These are phyloP conservation scores for Cinchona pubescens DNA, from an alignment of 257 asterid species.

Conservation along the genomic window DNA sequence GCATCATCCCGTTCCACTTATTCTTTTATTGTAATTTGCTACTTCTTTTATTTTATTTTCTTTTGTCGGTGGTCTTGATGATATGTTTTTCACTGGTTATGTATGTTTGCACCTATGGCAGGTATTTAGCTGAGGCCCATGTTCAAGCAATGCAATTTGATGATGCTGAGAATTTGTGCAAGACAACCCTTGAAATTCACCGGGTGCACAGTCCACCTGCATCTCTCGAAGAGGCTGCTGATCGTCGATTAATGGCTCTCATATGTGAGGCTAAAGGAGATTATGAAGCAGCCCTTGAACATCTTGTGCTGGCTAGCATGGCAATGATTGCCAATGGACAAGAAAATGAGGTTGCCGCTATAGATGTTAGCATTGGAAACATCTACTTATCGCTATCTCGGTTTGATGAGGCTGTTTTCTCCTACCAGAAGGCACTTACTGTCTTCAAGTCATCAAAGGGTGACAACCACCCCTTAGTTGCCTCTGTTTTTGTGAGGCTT, in stretches of 20 bases:
- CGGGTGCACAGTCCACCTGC: constrained; percentile 98
- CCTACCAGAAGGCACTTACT: constrained; percentile 96
- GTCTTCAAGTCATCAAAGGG: constrained; percentile 97
- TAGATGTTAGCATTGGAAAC: constrained; percentile 94
- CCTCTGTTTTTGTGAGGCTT: constrained; percentile 89
- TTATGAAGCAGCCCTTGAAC: constrained; percentile 90
- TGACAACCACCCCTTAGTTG: constrained; percentile 89
- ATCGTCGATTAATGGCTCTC: constrained; percentile 95
- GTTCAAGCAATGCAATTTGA: constrained; percentile 98
- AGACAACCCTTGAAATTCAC: constrained; percentile 93
- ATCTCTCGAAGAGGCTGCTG: constrained; percentile 98
- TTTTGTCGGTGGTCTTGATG: not conserved
- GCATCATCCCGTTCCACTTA: not conserved
- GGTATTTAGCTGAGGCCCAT: constrained; percentile 97
- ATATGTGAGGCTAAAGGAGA: constrained; percentile 95
- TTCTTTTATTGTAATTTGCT: not conserved
- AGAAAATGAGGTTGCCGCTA: constrained; percentile 89
- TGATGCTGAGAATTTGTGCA: constrained; percentile 82
- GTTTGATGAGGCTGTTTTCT: constrained; percentile 94
- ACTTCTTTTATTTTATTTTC: not conserved
- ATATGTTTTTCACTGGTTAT: constrained; percentile 12
- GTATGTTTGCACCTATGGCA: constrained; percentile 20
- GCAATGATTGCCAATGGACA: constrained; percentile 97
- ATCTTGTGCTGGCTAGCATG: constrained; percentile 98
- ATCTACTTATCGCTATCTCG: constrained; percentile 86